Conservation (phyloP, 2,329 filamentous ascomycete species). For the Ophiostoma angusticollis region DNA sequence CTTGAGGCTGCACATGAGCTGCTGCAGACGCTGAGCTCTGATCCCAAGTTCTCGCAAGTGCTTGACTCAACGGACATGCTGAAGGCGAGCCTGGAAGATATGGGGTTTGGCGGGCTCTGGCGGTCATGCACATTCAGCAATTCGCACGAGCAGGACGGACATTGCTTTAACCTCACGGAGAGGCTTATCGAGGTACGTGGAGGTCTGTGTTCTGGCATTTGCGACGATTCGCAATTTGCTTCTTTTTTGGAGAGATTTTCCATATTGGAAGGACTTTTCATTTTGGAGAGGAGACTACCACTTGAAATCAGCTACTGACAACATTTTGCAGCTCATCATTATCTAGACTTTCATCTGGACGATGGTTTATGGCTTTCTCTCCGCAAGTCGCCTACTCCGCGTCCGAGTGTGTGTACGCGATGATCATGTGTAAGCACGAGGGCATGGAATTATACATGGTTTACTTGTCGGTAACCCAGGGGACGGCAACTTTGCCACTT, state of each 20-base stretch:
- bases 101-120: conserved; percentile 54
- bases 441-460: too few species aligned
- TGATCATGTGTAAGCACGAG: too few species aligned
- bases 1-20: conserved; percentile 48
- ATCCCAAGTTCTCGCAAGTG: conserved; percentile 35
- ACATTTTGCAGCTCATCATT: too few species aligned
- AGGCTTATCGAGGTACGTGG: conserved; percentile 45
- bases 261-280: background rate
- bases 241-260: background rate
- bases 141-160: conserved; percentile 35
- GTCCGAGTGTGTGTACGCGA: too few species aligned
- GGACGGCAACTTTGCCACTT: too few species aligned
- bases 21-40: conserved; percentile 44
- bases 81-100: conserved; percentile 40
- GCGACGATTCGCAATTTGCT: too few species aligned
- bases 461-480: too few species aligned
- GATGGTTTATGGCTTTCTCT: too few species aligned
- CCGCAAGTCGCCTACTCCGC: too few species aligned
- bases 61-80: conserved; percentile 36
- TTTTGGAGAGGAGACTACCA: too few species aligned
- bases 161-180: conserved; percentile 43
- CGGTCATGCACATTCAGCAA: conserved; percentile 39
- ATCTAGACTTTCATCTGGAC: too few species aligned
- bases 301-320: too few species aligned
- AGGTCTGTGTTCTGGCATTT: background rate